phyloP scores from a whole-genome alignment of 1,284 basidiomycete genomes.

The Xerocomus nothofagi region DNA sequence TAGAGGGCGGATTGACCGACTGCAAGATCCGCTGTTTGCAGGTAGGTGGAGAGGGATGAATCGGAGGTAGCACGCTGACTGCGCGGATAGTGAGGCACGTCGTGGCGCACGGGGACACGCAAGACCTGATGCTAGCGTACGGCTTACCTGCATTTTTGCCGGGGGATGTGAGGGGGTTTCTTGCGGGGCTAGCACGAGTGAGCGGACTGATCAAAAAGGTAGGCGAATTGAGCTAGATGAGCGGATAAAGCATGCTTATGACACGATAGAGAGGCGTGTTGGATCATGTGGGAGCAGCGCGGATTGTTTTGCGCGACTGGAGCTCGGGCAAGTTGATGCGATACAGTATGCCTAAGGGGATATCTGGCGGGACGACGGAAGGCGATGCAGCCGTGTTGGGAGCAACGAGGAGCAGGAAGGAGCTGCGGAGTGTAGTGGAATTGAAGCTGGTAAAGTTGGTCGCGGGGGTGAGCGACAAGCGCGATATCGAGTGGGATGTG shows the following conservation, averaged over 20 bases:
- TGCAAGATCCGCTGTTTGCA: slow-evolving; percentile 82
- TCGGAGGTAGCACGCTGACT: slow-evolving; percentile 14
- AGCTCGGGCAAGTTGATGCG: slow-evolving; percentile 76
- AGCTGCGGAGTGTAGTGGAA: slow-evolving; percentile 59
- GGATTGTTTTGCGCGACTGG: slow-evolving; percentile 90
- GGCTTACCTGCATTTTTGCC: slow-evolving; percentile 82
- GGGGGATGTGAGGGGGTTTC: slow-evolving; percentile 74
- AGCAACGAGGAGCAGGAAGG: slow-evolving; percentile 56
- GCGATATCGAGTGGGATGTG: slow-evolving; percentile 56
- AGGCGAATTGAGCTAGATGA: slow-evolving; percentile 14
- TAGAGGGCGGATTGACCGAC: slow-evolving; percentile 83
- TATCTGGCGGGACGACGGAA: slow-evolving; percentile 30
- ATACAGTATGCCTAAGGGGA: slow-evolving; percentile 64
- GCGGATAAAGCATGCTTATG: slow-evolving; percentile 6
- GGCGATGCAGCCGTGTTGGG: slow-evolving; percentile 49
- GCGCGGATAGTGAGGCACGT: slow-evolving; percentile 63
- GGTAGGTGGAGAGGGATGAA: slow-evolving; percentile 42
- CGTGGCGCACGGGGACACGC: slow-evolving; percentile 67
- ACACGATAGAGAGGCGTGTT: slow-evolving; percentile 64
- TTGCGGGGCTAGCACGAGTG: slow-evolving; percentile 80
- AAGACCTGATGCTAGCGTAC: slow-evolving; percentile 90
- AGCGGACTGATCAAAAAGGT: slow-evolving; percentile 84
- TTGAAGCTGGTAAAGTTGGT: slow-evolving; percentile 54
- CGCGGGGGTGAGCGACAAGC: slow-evolving; percentile 50
- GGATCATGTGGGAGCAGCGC: slow-evolving; percentile 80